Evolutionary conservation across 2,329 filamentous ascomycete genomes (phyloP).

Genomic region (Claviceps quebecensis): DNA sequence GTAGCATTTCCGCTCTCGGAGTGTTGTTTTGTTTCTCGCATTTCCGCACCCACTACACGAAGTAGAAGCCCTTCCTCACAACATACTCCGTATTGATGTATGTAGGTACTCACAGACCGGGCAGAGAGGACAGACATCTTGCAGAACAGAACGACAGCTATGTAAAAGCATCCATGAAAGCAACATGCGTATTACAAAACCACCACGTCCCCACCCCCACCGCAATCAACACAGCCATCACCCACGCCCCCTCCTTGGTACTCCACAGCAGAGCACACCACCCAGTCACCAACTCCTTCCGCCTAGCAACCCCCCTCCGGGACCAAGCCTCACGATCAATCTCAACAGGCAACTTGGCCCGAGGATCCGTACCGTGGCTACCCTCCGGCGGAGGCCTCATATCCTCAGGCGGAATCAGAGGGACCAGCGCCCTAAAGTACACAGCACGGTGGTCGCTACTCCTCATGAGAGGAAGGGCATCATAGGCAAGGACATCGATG

Average conservation of each 20-base stretch:
- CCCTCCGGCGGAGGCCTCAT: conserved; percentile 20
- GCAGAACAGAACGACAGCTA: no score
- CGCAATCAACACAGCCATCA: conserved; percentile 28
- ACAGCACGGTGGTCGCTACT: conserved; percentile 84
- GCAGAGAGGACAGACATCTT: no score
- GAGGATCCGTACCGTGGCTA: conserved; percentile 21
- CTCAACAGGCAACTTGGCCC: conserved; percentile 32
- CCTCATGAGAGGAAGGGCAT: conserved; percentile 61
- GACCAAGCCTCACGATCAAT: conserved; percentile 43
- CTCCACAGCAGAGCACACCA: conserved; percentile 42
- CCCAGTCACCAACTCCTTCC: conserved; percentile 33
- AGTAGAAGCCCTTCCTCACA: no score
- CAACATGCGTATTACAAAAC: conserved; percentile 19
- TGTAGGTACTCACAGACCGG: no score
- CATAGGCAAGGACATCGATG: conserved; percentile 50
- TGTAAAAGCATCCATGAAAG: no score
- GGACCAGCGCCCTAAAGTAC: conserved; percentile 54
- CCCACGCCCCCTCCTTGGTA: conserved; percentile 34
- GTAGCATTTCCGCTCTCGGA: no score
- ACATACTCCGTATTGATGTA: no score
- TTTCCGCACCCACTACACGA: no score
- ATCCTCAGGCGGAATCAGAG: conserved; percentile 33
- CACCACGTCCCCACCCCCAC: conserved; percentile 33
- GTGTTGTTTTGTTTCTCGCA: no score
- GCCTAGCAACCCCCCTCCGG: conserved; percentile 30